Conservation (phyloP, 257 asterid species). For the Solanum habrochaites region DNA sequence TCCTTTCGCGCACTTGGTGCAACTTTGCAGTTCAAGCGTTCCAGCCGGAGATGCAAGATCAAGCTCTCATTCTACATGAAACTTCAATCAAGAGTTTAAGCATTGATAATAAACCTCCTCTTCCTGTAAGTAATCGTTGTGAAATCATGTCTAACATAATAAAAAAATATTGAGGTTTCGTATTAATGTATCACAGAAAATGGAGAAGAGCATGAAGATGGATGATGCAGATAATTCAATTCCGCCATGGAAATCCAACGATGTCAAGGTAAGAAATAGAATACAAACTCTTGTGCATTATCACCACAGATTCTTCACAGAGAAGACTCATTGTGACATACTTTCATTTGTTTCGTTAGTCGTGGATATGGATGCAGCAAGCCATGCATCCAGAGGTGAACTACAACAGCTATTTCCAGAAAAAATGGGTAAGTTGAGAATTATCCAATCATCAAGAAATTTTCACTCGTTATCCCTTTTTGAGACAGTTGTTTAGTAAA, state of each 20-base stretch:
- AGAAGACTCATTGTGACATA: not conserved
- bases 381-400: slow-evolving; percentile 97
- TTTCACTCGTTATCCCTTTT: not conserved
- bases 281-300: not conserved
- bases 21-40: slow-evolving; percentile 72
- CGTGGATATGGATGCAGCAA: slow-evolving; percentile 99
- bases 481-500: not conserved
- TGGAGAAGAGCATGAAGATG: slow-evolving; percentile 34
- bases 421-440: slow-evolving; percentile 62
- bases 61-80: slow-evolving; percentile 40
- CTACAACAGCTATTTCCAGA: slow-evolving; percentile 60
- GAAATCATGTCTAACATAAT: not conserved
- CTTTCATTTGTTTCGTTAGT: slow-evolving; percentile 23
- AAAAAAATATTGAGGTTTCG: not conserved
- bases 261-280: slow-evolving; percentile 46
- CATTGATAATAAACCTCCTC: slow-evolving; percentile 23
- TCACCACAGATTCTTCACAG: not conserved
- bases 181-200: slow-evolving; percentile 27
- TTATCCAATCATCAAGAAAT: not conserved
- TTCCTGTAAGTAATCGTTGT: slow-evolving; percentile 27
- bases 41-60: slow-evolving; percentile 42
- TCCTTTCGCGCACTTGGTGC: slow-evolving; percentile 80
- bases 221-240: slow-evolving; percentile 46
- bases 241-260: slow-evolving; percentile 79
- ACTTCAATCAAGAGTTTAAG: slow-evolving; percentile 24